These are phyloP conservation scores for Coniochaeta hoffmannii DNA, from an alignment of 2,329 filamentous ascomycete species.

Conservation along the genomic window DNA sequence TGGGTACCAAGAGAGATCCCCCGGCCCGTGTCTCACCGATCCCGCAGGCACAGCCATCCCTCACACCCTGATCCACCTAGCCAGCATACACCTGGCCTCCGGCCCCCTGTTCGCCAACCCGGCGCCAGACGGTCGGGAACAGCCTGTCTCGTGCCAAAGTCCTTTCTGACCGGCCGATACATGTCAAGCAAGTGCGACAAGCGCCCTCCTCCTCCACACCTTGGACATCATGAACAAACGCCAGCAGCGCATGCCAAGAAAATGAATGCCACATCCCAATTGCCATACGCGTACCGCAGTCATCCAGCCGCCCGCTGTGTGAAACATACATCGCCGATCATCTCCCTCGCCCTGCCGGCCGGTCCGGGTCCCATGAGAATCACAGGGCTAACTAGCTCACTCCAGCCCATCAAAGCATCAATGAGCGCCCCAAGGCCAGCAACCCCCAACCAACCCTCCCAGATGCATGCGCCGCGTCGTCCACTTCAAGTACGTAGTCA, in stretches of 20 bases:
- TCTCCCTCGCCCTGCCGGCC: neutral
- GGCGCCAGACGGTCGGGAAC: neutral
- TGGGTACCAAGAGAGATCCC: no score
- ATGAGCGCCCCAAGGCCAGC: no score
- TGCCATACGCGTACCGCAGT: no score
- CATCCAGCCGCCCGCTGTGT: no score
- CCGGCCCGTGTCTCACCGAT: no score
- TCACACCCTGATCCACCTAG: no score
- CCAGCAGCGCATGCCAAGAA: neutral
- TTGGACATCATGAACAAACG: neutral
- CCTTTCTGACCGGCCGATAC: neutral
- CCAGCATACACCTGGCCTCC: neutral
- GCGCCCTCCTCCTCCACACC: neutral
- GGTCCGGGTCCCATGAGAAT: neutral
- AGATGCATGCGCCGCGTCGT: no score
- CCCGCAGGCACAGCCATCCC: no score
- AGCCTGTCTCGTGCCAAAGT: neutral
- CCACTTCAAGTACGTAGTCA: no score
- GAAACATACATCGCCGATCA: neutral
- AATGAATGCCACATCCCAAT: neutral
- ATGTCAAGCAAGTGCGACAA: neutral
- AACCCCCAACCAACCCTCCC: no score
- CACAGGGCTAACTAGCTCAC: neutral
- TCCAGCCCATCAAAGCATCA: neutral
- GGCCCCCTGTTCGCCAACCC: neutral